Conservation (phyloP, 257 asterid species). For the Solanum ossicruentum region DNA sequence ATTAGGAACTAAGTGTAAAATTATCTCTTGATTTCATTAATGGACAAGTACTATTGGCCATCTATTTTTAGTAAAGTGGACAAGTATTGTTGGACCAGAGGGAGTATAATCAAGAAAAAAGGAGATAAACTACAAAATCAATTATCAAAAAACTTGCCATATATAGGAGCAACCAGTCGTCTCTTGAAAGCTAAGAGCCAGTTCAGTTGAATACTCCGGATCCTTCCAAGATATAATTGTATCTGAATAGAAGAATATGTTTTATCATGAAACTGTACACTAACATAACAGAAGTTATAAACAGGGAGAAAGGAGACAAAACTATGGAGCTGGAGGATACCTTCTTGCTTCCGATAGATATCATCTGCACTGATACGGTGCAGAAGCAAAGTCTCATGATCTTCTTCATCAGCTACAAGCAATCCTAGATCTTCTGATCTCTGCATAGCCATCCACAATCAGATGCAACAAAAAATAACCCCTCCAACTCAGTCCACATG, state of each 20-base stretch:
- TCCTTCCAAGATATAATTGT: conserved; percentile 98
- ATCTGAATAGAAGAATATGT: conserved; percentile 27
- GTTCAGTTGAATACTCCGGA: conserved; percentile 79
- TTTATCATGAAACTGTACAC: background rate
- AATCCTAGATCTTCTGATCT: conserved; percentile 79
- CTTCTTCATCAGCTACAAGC: conserved; percentile 77
- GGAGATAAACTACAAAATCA: background rate
- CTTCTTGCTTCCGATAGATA: conserved; percentile 95
- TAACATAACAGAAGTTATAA: background rate
- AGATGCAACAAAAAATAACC: background rate
- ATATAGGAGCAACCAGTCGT: conserved; percentile 83
- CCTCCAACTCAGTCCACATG: background rate
- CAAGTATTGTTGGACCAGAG: no score
- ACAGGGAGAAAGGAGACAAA: background rate
- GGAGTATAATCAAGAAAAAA: background rate
- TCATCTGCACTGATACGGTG: conserved; percentile 86
- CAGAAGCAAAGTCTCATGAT: conserved; percentile 62
- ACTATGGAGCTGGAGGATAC: conserved; percentile 14
- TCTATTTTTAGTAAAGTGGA: no score
- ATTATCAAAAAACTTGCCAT: conserved; percentile 52
- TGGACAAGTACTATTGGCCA: no score
- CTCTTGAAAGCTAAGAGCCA: conserved; percentile 99
- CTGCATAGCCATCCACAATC: conserved; percentile 29
- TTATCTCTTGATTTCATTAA: no score
- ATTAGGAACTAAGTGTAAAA: no score